Evolutionary conservation across 106 monocot genomes (phyloP), one percentile per base, ranked within the genome.

Genomic region (Allium sativum): DNA sequence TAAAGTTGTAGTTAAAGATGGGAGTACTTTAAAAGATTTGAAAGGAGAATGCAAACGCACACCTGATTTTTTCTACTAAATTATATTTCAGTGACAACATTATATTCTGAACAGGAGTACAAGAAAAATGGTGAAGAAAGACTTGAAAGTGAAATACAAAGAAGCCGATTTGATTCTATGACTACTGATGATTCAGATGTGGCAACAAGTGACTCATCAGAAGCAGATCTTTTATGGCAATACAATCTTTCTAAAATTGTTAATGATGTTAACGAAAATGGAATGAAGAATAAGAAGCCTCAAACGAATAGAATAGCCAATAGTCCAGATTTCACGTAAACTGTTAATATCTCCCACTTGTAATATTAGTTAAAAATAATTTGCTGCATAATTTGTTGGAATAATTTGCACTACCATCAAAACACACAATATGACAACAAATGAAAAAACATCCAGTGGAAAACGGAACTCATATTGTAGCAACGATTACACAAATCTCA

Each of bases 161-260:
- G 69, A 64, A 74, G 44, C 21, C 55, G 67, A 12, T 83, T 72
- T 50, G 80, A 81, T 53, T 51, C 66, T 65, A 73, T 14, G 22
- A 79, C 71, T 8, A 83, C 78, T 19, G 83, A 84, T 67, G 79
- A 81, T 59, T 86, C 86, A 9, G 87, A 92, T 51, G 51, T 81
- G 40, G 79, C 81, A 51, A 94, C 94, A 51, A 90, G 86, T 66
- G 90, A 90, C 77, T 90, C 94, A 54, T 94, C 83, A 1, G 94
- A 94, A 70, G 78, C 83, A 61, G 94, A 90, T 62, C 10, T 73
- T 48, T 61, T 79, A 16, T 90, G 82, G 83, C 89, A 80, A 42
- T 80, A 61, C 65, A 82, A 76, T 77, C 21, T 64, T 11, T 74
- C 78, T 17, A 79, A 75, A 58, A 59, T 56, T 57, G 74, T 61